Conservation (phyloP, 345 rosid species). For the Lumnitzera littorea region DNA sequence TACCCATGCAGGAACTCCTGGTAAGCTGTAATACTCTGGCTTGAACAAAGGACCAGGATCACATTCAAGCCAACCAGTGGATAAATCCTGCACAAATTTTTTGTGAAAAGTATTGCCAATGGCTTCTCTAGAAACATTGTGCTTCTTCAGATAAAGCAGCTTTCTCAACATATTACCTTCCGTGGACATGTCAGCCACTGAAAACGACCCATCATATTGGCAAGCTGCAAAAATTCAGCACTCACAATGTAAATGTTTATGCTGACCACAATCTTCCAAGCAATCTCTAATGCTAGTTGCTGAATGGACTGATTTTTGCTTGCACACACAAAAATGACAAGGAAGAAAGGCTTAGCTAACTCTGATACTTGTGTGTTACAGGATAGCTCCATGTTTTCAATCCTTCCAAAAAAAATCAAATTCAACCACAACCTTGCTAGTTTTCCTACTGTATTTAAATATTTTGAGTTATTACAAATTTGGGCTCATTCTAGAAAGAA, state of each 20-base stretch:
- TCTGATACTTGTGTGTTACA: too few species aligned
- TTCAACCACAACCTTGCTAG: not conserved
- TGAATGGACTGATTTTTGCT: too few species aligned
- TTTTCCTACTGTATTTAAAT: too few species aligned
- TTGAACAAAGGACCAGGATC: constrained; percentile 90
- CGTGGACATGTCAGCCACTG: constrained; percentile 96
- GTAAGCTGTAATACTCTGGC: constrained; percentile 61
- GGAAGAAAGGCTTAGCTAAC: too few species aligned
- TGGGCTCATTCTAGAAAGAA: too few species aligned
- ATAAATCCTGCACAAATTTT: constrained; percentile 57
- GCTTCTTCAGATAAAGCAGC: constrained; percentile 7
- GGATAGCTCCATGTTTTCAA: too few species aligned
- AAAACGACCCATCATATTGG: constrained; percentile 79
- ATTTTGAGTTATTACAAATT: too few species aligned
- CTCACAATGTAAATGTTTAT: not conserved
- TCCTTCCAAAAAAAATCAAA: not conserved
- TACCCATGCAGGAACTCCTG: constrained; percentile 63
- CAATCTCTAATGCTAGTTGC: too few species aligned
- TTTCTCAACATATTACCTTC: constrained; percentile 46
- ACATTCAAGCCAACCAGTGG: constrained; percentile 91
- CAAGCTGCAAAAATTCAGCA: constrained; percentile 52
- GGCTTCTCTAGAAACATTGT: constrained; percentile 3
- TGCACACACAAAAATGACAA: too few species aligned
- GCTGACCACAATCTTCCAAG: too few species aligned
- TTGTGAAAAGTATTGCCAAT: not conserved